These are phyloP conservation scores for Populus nigra DNA, from an alignment of 345 rosid species.

Conservation along the genomic window DNA sequence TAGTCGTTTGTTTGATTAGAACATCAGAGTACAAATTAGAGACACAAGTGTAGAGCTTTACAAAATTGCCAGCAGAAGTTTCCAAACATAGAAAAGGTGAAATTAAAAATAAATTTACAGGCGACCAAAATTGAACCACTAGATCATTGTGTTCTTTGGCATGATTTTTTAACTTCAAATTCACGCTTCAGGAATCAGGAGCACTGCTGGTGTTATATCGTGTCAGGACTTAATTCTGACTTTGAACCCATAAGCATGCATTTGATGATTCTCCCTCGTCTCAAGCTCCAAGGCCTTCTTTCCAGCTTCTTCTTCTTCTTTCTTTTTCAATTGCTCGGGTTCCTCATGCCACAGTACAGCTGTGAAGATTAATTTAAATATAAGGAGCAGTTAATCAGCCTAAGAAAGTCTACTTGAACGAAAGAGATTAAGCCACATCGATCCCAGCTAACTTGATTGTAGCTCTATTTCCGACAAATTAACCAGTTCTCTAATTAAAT, in stretches of 20 bases:
- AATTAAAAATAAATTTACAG: background rate
- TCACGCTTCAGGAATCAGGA: conserved; percentile 14
- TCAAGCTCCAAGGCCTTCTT: background rate
- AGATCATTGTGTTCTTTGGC: conserved; percentile 35
- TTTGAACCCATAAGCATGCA: too few relatives aligned
- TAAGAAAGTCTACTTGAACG: conserved; percentile 15
- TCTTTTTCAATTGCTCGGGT: too few relatives aligned
- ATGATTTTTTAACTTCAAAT: conserved; percentile 25
- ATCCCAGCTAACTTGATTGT: conserved; percentile 2
- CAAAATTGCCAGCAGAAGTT: background rate
- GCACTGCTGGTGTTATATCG: background rate
- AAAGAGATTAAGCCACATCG: background rate
- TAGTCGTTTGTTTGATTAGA: background rate
- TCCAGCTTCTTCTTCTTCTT: too few relatives aligned
- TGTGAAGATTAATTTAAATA: background rate
- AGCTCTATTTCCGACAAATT: background rate
- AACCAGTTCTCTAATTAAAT: background rate
- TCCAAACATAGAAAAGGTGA: conserved; percentile 7
- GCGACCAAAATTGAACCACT: conserved; percentile 14
- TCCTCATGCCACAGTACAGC: too few relatives aligned
- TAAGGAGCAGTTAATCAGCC: conserved; percentile 27
- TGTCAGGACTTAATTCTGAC: conserved; percentile 11
- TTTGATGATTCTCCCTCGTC: too few relatives aligned
- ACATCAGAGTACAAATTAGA: background rate
- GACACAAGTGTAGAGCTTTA: background rate